Percentiles rank a stretch among this genome's conserved stretches.
Evolutionary conservation across 305 asterid genomes (phyloP).

Genomic region (Striga hermonthica): DNA sequence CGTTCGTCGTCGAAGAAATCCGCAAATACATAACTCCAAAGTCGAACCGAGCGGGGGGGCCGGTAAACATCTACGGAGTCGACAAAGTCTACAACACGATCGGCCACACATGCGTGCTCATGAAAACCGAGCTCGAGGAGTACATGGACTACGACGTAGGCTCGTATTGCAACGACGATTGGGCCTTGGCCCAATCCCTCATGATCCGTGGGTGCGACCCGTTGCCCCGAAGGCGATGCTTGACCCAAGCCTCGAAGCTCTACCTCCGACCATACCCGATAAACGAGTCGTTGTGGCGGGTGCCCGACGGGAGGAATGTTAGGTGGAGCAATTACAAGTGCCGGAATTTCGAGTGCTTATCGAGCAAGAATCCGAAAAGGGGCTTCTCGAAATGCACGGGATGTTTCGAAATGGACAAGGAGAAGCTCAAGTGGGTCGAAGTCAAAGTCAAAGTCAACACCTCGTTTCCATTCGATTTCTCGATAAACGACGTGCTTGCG

Average conservation of each 20-base stretch:
- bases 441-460: constrained; percentile 27
- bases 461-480: constrained; percentile 43
- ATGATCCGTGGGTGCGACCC: constrained; percentile 87
- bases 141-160: constrained; percentile 86
- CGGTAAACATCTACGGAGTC: constrained; percentile 56
- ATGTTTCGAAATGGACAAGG: constrained; percentile 87
- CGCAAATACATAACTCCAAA: constrained; percentile 80
- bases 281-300: constrained; percentile 72
- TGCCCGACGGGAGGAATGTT: constrained; percentile 80
- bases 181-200: constrained; percentile 70
- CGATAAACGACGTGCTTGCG: constrained; percentile 49
- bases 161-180: constrained; percentile 84
- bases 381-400: constrained; percentile 66
- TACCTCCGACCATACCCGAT: constrained; percentile 65
- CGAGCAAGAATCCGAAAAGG: constrained; percentile 63
- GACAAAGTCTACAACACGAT: constrained; percentile 61
- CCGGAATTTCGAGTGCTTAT: constrained; percentile 62
- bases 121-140: constrained; percentile 74
- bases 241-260: constrained; percentile 72
- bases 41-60: constrained; percentile 50
- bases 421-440: constrained; percentile 63
- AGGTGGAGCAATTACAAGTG: constrained; percentile 85
- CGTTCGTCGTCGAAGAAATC: constrained; percentile 71
- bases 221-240: constrained; percentile 70
- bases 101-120: constrained; percentile 66